Evolutionary conservation across 1,284 basidiomycete species (phyloP).

Genomic region (Chalciporus piperatoides): DNA sequence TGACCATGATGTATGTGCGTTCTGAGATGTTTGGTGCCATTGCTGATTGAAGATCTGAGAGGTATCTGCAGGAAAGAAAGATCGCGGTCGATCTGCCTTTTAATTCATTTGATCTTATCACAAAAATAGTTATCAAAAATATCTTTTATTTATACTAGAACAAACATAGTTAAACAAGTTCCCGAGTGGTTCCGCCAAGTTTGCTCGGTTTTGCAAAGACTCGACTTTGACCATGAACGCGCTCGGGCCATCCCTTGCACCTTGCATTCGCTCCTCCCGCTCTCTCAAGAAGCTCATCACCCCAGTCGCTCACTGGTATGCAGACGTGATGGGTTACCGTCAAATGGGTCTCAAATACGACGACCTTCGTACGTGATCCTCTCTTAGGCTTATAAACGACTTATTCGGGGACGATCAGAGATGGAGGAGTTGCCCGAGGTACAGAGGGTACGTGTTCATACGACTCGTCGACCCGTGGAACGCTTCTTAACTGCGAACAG

Average conservation of each 20-base stretch:
- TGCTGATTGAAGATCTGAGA: constrained; percentile 44
- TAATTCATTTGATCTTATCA: constrained; percentile 24
- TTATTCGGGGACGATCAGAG: constrained; percentile 44
- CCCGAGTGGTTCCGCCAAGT: constrained; percentile 20
- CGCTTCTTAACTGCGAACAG: constrained; percentile 39
- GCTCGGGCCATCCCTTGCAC: constrained; percentile 76
- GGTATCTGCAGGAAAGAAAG: constrained; percentile 31
- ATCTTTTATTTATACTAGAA: constrained; percentile 1
- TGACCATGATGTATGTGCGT: constrained; percentile 90
- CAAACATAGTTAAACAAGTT: constrained; percentile 37
- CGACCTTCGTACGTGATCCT: constrained; percentile 72
- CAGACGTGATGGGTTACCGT: constrained; percentile 80
- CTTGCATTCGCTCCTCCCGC: constrained; percentile 69
- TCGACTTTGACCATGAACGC: constrained; percentile 48
- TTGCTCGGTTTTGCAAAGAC: constrained; percentile 5
- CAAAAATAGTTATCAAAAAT: constrained; percentile 4
- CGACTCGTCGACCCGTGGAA: not conserved
- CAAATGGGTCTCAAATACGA: constrained; percentile 92
- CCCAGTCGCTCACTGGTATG: constrained; percentile 86
- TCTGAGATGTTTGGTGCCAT: constrained; percentile 45
- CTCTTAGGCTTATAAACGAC: constrained; percentile 2
- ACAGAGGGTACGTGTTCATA: constrained; percentile 64
- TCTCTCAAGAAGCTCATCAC: constrained; percentile 65
- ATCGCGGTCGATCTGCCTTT: not conserved
- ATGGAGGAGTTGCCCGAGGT: constrained; percentile 85